Conservation (phyloP, 2,329 filamentous ascomycete genomes). For the Tolypocladium endophyticum region DNA sequence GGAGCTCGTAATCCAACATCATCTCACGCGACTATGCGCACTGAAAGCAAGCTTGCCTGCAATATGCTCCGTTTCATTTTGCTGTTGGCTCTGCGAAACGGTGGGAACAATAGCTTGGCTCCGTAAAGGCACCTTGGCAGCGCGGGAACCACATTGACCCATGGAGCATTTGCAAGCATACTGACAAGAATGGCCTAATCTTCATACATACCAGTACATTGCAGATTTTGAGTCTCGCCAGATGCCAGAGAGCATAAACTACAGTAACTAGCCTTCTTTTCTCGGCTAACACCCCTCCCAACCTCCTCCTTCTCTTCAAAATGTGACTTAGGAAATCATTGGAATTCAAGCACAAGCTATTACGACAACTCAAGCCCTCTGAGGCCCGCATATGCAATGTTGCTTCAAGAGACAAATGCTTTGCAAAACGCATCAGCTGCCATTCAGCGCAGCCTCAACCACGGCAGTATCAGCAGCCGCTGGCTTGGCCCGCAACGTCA, state of each 20-base stretch:
- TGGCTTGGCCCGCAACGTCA: constrained; percentile 46
- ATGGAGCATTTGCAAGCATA: not conserved
- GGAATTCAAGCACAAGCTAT: not conserved
- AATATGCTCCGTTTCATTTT: not conserved
- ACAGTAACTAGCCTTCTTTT: too few species aligned
- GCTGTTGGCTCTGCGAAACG: not conserved
- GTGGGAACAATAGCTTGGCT: not conserved
- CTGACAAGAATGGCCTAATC: not conserved
- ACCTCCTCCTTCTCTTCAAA: not conserved
- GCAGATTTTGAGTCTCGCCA: not conserved
- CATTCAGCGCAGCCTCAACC: constrained; percentile 9
- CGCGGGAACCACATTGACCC: not conserved
- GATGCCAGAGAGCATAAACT: too few species aligned
- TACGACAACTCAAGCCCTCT: not conserved
- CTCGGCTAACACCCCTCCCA: not conserved
- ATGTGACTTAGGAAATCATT: not conserved
- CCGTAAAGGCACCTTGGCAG: not conserved
- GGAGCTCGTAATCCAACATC: not conserved
- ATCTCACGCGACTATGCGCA: not conserved
- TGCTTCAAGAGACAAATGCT: not conserved
- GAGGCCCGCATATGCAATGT: not conserved
- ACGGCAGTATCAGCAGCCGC: constrained; percentile 19
- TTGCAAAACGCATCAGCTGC: constrained; percentile 4
- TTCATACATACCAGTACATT: not conserved
- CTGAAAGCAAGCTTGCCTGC: not conserved